A percentile compares a stretch with the other conserved stretches of the same genome.
Evolutionary conservation across 2,329 filamentous ascomycete species (phyloP).

Genomic region (Talaromyces sp.): DNA sequence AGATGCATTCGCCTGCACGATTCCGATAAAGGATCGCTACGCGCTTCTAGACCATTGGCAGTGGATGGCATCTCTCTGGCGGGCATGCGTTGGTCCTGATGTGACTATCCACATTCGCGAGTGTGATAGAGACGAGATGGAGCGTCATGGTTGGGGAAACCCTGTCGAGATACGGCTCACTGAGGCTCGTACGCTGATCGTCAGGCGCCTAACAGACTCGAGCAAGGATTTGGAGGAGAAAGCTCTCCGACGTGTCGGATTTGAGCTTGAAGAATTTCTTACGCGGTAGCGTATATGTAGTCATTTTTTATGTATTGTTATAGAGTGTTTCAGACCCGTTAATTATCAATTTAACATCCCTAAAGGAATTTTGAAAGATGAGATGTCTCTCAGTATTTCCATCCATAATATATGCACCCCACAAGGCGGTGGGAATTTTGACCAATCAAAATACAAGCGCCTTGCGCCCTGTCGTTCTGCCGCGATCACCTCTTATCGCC

Average conservation of each 20-base stretch:
- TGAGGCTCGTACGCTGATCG: conserved; percentile 48
- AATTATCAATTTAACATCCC: neutral
- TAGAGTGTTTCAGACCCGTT: neutral
- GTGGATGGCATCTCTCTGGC: conserved; percentile 94
- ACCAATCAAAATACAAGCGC: neutral
- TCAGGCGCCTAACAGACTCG: conserved; percentile 41
- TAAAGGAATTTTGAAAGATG: neutral
- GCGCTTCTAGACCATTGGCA: conserved; percentile 89
- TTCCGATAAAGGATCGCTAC: conserved; percentile 74
- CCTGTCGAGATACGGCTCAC: conserved; percentile 54
- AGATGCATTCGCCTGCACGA: conserved; percentile 67
- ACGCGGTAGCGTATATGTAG: conserved; percentile 34
- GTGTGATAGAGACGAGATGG: conserved; percentile 36
- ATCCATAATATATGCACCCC: neutral
- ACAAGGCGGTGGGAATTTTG: neutral
- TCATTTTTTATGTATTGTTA: neutral
- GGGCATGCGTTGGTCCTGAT: conserved; percentile 77
- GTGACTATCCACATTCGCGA: conserved; percentile 44
- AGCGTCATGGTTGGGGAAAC: conserved; percentile 33
- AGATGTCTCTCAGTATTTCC: neutral
- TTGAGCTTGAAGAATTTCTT: conserved; percentile 76
- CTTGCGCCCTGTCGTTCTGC: conserved; percentile 1
- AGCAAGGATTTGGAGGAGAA: conserved; percentile 57
- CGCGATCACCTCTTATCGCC: conserved; percentile 6
- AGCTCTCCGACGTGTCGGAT: conserved; percentile 69